Evolutionary conservation across 371 early-diverging fungal species (phyloP).

Genomic region (Rhizopus arrhizus): DNA sequence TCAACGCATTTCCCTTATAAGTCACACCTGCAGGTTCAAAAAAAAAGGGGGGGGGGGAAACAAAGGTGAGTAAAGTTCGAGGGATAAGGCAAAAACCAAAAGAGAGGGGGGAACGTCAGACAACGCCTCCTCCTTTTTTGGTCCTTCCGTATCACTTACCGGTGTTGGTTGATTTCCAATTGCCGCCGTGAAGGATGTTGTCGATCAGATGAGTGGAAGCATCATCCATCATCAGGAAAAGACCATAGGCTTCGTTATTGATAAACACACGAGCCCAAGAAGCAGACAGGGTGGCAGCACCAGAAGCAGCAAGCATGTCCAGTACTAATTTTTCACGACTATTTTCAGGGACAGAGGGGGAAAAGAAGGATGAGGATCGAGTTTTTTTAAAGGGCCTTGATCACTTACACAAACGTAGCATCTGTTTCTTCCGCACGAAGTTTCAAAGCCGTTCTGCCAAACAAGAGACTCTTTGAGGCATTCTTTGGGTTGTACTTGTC

Average conservation of each 20-base stretch:
- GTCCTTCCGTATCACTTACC: conserved; percentile 19
- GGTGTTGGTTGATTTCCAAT: conserved; percentile 29
- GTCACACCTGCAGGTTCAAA: conserved; percentile 29
- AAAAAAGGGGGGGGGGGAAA: too few species aligned
- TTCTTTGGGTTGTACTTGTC: conserved; percentile 43
- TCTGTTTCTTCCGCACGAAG: conserved; percentile 58
- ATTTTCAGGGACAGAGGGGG: neutral
- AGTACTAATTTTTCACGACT: conserved; percentile 56
- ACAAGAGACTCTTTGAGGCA: conserved; percentile 31
- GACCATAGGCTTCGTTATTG: conserved; percentile 54
- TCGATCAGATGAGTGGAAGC: conserved; percentile 51
- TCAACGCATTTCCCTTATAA: conserved; percentile 47
- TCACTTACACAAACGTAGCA: conserved; percentile 47
- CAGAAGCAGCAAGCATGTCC: conserved; percentile 55
- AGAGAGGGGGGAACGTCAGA: conserved; percentile 2
- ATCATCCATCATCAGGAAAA: conserved; percentile 62
- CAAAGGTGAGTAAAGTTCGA: too few species aligned
- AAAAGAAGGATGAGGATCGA: neutral
- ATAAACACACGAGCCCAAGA: conserved; percentile 55
- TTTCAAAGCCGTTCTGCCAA: conserved; percentile 53
- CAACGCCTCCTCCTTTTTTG: neutral
- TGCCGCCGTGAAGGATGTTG: conserved; percentile 42
- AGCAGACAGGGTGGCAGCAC: conserved; percentile 54
- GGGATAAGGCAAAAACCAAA: neutral
- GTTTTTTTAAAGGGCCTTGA: neutral